These are phyloP conservation scores for Ophiosphaerella korrae DNA, from an alignment of 2,329 filamentous ascomycete genomes.

Conservation along the genomic window DNA sequence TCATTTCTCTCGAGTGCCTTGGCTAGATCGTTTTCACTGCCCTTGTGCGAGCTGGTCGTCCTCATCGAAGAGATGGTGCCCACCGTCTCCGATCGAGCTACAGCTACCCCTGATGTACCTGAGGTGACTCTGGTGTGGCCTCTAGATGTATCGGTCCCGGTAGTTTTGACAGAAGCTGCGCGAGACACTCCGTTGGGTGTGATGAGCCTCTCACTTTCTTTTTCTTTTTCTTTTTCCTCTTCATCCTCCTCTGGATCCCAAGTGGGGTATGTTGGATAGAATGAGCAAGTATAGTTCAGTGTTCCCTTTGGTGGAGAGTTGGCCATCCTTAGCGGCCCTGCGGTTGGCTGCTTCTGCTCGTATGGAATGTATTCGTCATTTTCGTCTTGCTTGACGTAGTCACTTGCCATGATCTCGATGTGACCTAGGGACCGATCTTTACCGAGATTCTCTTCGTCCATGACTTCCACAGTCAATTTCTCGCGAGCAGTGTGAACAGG, in stretches of 20 bases:
- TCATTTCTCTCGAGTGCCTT: slow-evolving; percentile 55
- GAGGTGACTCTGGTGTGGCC: slow-evolving; percentile 25
- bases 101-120: slow-evolving; percentile 15
- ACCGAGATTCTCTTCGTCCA: slow-evolving; percentile 92
- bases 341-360: slow-evolving; percentile 72
- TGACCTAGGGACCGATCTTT: slow-evolving; percentile 88
- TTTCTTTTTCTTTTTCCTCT: slow-evolving; percentile 56
- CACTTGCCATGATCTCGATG: slow-evolving; percentile 74
- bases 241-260: slow-evolving; percentile 89
- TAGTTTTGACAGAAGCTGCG: slow-evolving; percentile 25
- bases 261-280: slow-evolving; percentile 87
- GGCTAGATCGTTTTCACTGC: slow-evolving; percentile 48
- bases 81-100: slow-evolving; percentile 39
- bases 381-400: slow-evolving; percentile 79
- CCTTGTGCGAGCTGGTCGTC: slow-evolving; percentile 22
- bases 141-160: slow-evolving; percentile 18
- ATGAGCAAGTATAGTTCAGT: slow-evolving; percentile 81
- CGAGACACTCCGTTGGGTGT: slow-evolving; percentile 28
- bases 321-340: slow-evolving; percentile 74
- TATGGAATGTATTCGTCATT: slow-evolving; percentile 80
- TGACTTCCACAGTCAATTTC: slow-evolving; percentile 86
- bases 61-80: slow-evolving; percentile 52
- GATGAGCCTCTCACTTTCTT: slow-evolving; percentile 51
- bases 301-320: slow-evolving; percentile 77
- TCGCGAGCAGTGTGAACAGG: slow-evolving; percentile 86